Evolutionary conservation across 306 rosid species (phyloP).

Genomic region (Inga laurina): DNA sequence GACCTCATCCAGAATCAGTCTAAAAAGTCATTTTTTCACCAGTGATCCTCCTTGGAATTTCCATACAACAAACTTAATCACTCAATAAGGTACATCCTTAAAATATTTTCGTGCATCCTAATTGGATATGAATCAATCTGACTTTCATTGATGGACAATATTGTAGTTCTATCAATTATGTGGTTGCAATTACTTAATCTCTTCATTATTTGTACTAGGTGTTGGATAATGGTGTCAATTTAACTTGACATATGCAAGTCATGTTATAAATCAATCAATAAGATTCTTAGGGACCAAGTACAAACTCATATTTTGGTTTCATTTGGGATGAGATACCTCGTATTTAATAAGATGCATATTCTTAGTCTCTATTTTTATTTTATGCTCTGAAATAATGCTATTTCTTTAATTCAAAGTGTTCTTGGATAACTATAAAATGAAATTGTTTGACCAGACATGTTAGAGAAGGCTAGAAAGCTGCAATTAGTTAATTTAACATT

Average conservation of each 20-base stretch:
- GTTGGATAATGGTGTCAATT: background rate
- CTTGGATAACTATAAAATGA: background rate
- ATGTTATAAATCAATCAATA: background rate
- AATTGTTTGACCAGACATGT: background rate
- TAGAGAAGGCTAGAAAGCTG: background rate
- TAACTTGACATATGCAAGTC: conserved; percentile 5
- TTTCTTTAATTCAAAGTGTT: background rate
- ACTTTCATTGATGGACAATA: background rate
- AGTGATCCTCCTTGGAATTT: background rate
- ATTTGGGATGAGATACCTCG: background rate
- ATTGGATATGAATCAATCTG: background rate
- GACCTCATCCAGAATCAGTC: no score
- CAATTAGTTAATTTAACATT: background rate
- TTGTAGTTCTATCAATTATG: background rate
- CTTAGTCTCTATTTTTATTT: background rate
- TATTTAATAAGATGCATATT: background rate
- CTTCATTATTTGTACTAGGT: no score
- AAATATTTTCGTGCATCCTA: background rate
- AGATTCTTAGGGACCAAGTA: background rate
- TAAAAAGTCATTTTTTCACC: no score
- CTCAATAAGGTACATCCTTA: background rate
- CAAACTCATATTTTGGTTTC: background rate
- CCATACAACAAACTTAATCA: background rate
- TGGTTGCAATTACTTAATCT: background rate
- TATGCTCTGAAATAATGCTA: background rate